phyloP scores from a whole-genome alignment of 2,329 filamentous ascomycete species.

The Colletotrichum sp. region DNA sequence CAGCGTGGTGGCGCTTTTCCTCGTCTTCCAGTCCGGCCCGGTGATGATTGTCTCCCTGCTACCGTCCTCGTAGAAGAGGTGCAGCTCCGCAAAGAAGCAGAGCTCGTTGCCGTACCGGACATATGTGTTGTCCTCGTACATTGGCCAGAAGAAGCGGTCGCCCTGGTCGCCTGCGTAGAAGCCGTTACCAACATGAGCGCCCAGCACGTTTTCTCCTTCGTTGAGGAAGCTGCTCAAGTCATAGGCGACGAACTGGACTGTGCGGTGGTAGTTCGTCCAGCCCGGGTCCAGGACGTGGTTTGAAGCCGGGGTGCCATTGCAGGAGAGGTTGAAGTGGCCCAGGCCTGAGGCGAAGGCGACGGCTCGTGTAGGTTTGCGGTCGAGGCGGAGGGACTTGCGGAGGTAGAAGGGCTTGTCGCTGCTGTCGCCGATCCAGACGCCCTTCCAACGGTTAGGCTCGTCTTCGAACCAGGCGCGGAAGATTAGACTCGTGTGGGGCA shows the following conservation, averaged over 20 bases:
- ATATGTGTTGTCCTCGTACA: conserved; percentile 46
- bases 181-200: conserved; percentile 45
- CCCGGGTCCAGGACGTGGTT: conserved; percentile 41
- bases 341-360: conserved; percentile 42
- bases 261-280: conserved; percentile 44
- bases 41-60: conserved; percentile 38
- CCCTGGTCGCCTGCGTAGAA: conserved; percentile 50
- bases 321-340: conserved; percentile 42
- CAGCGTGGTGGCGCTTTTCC: conserved; percentile 41
- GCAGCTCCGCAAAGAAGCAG: conserved; percentile 44
- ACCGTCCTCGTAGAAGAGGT: conserved; percentile 41
- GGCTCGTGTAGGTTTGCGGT: conserved; percentile 33
- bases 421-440: conserved; percentile 43
- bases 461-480: conserved; percentile 47
- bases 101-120: conserved; percentile 42
- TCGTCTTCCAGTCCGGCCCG: conserved; percentile 39
- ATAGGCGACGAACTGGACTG: conserved; percentile 47
- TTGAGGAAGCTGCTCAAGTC: conserved; percentile 40
- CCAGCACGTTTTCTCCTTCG: conserved; percentile 41
- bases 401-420: conserved; percentile 44
- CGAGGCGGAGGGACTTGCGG: conserved; percentile 35
- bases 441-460: conserved; percentile 42
- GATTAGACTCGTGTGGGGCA: conserved; percentile 45
- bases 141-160: conserved; percentile 47
- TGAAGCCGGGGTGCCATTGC: conserved; percentile 37